Percentiles rank a stretch among this genome's conserved stretches.
These are phyloP conservation scores for Diaporthe batatas DNA, from an alignment of 2,329 filamentous ascomycete genomes.

Conservation along the genomic window DNA sequence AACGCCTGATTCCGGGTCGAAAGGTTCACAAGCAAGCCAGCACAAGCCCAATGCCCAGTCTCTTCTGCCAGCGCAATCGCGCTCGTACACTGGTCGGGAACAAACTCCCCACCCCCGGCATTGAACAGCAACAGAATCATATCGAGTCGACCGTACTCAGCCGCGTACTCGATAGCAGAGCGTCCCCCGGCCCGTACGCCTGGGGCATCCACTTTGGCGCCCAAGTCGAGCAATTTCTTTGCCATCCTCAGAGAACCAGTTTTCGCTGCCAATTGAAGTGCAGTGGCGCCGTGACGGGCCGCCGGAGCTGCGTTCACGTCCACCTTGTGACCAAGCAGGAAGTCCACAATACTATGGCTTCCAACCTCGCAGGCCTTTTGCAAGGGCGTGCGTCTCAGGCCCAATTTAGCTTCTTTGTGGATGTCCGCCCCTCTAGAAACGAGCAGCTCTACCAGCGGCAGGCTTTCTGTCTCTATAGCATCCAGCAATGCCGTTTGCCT, in stretches of 20 bases:
- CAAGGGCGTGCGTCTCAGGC: slow-evolving; percentile 5
- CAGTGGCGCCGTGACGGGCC: not conserved
- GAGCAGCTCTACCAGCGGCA: not conserved
- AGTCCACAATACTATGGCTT: not conserved
- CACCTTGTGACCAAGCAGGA: not conserved
- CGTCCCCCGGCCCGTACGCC: not conserved
- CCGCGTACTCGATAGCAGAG: slow-evolving; percentile 10
- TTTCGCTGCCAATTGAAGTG: slow-evolving; percentile 16
- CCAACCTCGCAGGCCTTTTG: slow-evolving; percentile 2
- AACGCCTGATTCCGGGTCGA: not conserved
- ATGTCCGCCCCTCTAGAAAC: not conserved
- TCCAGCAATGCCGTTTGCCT: not conserved
- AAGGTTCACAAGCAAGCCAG: not conserved
- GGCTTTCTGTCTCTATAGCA: not conserved
- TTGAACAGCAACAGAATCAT: not conserved
- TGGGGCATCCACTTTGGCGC: not conserved
- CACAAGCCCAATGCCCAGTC: not conserved
- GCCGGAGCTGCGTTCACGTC: not conserved
- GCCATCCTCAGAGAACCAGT: not conserved
- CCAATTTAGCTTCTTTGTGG: not conserved
- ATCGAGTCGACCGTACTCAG: not conserved
- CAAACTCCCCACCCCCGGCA: not conserved
- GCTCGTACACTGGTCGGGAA: not conserved
- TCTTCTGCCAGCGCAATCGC: not conserved
- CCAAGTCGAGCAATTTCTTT: not conserved